Base-by-base conservation (phyloP, 2,329 filamentous ascomycete species). In the Orbilia ellipsospora region DNA sequence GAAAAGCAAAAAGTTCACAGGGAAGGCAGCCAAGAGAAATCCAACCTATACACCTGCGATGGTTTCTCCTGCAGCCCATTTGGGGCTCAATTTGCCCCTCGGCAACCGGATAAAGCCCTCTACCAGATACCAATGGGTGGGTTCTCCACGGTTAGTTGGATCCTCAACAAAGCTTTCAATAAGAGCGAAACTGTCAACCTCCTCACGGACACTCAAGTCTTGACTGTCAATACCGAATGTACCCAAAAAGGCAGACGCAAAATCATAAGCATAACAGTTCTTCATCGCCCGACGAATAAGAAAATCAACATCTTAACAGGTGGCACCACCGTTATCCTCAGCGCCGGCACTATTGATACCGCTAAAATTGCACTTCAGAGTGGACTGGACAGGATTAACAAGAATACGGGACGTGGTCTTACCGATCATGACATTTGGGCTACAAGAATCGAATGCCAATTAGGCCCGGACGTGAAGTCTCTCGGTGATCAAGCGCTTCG, bases 391-490 rank as follows among this genome's bases (percentile, higher is more conserved):
- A 31, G 52, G 20, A n/a, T 18, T 4, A 44, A 44, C 4, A 4
- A 42, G 6, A 40, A 52, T 2, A 36, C 40, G 7, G 60, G 60
- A 12, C 28, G 12, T 3, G 60, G 60, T 12, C 60, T 63, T 4
- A 63, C 60, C 4, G 60, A 63, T 31, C 60, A 63, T 26, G 45
- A 63, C n/a, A 63, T 63, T 16, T 54, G 60, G 45, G 60, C 48
- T 1, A 51, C 51, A 1, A 52, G 60, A n/a, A 54, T 63, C 26
- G 48, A 63, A n/a, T 54, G 51, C 10, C 51, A 15, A 8, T 15
- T 54, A 16, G 48, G 28, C 4, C 5, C 20, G 7, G 44, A 15
- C 15, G 31, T 44, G 4, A 42, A 26, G 2, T 7, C 2, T 3
- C 26, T 55, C 1, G 18, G 16, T 5, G n/a, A 26, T 0, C 48